phyloP scores from a whole-genome alignment of 73 alveolate genomes.

The Paraurostyla sp. region DNA sequence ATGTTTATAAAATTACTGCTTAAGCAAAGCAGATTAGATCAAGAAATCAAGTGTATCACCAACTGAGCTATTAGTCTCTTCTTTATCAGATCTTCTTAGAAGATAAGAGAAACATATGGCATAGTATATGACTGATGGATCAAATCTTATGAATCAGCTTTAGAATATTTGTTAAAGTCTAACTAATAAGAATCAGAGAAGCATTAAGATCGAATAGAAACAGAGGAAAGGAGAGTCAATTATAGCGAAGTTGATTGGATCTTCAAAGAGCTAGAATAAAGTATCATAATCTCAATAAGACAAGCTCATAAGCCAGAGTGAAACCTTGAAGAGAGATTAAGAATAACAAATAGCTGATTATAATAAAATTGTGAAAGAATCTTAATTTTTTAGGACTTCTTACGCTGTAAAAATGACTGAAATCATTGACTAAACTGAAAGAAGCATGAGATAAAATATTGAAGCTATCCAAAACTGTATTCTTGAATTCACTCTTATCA shows the following conservation, averaged over 20 bases:
- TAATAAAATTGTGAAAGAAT: constrained; percentile 4
- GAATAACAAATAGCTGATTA: constrained; percentile 11
- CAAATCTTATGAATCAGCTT: neutral
- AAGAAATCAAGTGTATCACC: neutral
- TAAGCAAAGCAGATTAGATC: constrained; percentile 31
- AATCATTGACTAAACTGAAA: constrained; percentile 2
- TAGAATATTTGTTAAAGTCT: neutral
- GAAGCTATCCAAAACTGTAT: constrained; percentile 5
- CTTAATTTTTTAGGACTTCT: neutral
- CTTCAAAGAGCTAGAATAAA: constrained; percentile 20
- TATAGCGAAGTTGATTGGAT: neutral
- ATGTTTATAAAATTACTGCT: constrained; percentile 26
- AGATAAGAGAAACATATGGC: constrained; percentile 20
- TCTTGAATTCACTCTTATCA: neutral
- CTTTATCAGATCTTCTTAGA: neutral
- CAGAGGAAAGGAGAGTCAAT: constrained; percentile 18
- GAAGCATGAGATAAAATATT: neutral
- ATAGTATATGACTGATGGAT: constrained; percentile 17
- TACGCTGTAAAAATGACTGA: constrained; percentile 36
- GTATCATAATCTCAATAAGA: constrained; percentile 12
- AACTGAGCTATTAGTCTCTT: neutral
- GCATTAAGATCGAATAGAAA: constrained; percentile 1
- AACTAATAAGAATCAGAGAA: constrained; percentile 2
- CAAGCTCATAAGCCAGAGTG: neutral
- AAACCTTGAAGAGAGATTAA: neutral